A percentile compares a stretch with the other conserved stretches of the same genome.
Evolutionary conservation across 1,284 basidiomycete species (phyloP).

Genomic region (Malassezia obtusa): DNA sequence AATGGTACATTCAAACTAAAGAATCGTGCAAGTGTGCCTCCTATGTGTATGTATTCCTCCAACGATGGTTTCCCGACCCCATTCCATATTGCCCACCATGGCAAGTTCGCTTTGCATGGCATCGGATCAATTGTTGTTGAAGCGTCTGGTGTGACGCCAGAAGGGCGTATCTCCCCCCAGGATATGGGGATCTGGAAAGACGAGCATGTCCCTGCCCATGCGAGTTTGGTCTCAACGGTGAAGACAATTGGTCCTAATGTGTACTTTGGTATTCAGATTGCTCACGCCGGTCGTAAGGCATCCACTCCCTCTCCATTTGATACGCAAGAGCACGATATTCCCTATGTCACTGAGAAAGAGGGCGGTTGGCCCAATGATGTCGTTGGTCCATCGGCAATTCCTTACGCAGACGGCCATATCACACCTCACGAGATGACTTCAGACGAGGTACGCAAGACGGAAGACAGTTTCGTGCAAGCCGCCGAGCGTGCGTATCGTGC

Average conservation of each 20-base stretch:
- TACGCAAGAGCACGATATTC: constrained; percentile 47
- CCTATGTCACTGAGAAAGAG: constrained; percentile 24
- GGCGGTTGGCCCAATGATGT: constrained; percentile 63
- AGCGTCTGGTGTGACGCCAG: constrained; percentile 56
- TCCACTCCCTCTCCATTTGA: constrained; percentile 49
- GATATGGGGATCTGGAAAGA: constrained; percentile 66
- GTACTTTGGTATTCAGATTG: constrained; percentile 68
- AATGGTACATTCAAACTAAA: constrained; percentile 24
- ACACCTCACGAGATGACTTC: constrained; percentile 56
- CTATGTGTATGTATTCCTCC: constrained; percentile 44
- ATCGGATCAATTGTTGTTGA: constrained; percentile 40
- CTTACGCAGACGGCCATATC: constrained; percentile 54
- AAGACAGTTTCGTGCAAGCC: constrained; percentile 60
- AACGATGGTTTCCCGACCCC: constrained; percentile 36
- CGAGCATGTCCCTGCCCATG: constrained; percentile 60
- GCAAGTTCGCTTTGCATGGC: constrained; percentile 43
- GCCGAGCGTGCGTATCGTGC: constrained; percentile 53
- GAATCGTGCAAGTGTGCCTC: constrained; percentile 38
- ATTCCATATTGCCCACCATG: constrained; percentile 42
- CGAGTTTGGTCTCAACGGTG: constrained; percentile 64
- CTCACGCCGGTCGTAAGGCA: constrained; percentile 68
- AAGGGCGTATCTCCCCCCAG: constrained; percentile 66
- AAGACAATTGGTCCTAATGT: constrained; percentile 56
- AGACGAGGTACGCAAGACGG: constrained; percentile 57
- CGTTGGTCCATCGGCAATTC: constrained; percentile 57